Base-by-base conservation (phyloP, 148 eudicot species). In the Spergularia marina region DNA sequence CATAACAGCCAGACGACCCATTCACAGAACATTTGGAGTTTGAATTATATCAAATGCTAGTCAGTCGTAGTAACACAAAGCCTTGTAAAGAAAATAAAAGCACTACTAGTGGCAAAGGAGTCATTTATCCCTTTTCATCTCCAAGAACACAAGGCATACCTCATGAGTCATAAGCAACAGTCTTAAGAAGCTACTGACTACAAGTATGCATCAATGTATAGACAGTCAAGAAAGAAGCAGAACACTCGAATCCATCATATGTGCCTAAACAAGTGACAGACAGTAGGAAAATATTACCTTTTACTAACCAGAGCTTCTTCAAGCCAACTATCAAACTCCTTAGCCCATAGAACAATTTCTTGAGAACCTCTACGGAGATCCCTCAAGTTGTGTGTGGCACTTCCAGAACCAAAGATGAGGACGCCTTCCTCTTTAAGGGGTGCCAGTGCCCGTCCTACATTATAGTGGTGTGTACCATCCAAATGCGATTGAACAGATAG, bases 351-450 rank as follows among this genome's bases (percentile, higher is more conserved):
- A 70, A 80, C 85, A 47, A 85, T 82, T 7, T 86, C 61, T 18
- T 65, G 76, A 13, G 63, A 73, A 21, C 41, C 6, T 20, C 20
- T 10, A 8, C 41, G 41, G 21, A 89, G 71, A 13, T 79, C 41
- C 60, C 94, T 83, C 73, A 93, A 59, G 81, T 91, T 91, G 78
- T 91, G 98, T 12, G 88, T 86, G 11, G 96, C 85, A 58, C 94
- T 82, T 41, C 98, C 98, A 2, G 98, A 93, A 65, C 96, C 98
- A 75, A 93, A 60, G 39, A 93, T 83, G 47, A 93, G 94, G 21
- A 89, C 90, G 21, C 94, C 98, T 81, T 91, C 96, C 52, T 86
- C 86, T 86, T 83, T 91, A 39, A 93, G 85, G 52, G 94, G 84
- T 8, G 89, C 85, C 81, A 91, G 78, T n/a, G 98, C 96, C 75